Percentiles rank a stretch among this genome's conserved stretches.
These are phyloP conservation scores for Halophytophthora batemanensis DNA, from an alignment of 352 stramenopile species.

Conservation along the genomic window DNA sequence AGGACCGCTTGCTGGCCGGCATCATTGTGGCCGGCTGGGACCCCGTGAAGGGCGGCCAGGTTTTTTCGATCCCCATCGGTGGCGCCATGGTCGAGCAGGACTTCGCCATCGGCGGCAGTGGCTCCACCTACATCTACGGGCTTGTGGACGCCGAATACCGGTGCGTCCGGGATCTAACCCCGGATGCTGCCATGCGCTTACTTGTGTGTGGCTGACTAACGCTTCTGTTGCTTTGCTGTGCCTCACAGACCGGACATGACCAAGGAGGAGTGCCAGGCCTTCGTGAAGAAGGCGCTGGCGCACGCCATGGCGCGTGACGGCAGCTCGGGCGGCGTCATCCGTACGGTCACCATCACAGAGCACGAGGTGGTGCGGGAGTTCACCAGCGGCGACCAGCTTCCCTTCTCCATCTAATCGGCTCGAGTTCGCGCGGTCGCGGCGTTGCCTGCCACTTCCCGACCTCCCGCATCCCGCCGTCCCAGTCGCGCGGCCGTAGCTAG, in stretches of 20 bases:
- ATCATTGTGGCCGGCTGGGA: conserved; percentile 99
- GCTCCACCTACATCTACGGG: conserved; percentile 98
- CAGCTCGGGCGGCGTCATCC: conserved; percentile 97
- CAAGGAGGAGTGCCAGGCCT: conserved; percentile 93
- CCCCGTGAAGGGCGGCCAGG: conserved; percentile 92
- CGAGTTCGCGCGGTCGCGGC: background rate
- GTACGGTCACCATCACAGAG: conserved; percentile 93
- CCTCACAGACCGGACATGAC: conserved; percentile 89
- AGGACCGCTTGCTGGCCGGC: conserved; percentile 93
- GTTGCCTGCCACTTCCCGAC: no score
- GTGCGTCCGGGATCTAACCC: no score
- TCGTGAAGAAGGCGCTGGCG: conserved; percentile 94
- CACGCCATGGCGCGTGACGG: conserved; percentile 99
- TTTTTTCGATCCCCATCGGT: conserved; percentile 96
- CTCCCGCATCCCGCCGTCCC: no score
- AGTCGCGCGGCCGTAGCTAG: no score
- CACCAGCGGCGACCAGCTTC: conserved; percentile 89
- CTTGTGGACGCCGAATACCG: conserved; percentile 94
- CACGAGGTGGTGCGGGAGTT: conserved; percentile 92
- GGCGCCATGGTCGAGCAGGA: conserved; percentile 96
- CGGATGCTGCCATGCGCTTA: no score
- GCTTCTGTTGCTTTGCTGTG: background rate
- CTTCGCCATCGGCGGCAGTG: conserved; percentile 96
- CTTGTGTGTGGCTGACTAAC: background rate
- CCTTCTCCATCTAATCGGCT: conserved; percentile 72